A percentile compares a stretch with the other conserved stretches of the same genome.
phyloP scores from a whole-genome alignment of 768 basidiomycete species.

The Thelephora ganbajun region DNA sequence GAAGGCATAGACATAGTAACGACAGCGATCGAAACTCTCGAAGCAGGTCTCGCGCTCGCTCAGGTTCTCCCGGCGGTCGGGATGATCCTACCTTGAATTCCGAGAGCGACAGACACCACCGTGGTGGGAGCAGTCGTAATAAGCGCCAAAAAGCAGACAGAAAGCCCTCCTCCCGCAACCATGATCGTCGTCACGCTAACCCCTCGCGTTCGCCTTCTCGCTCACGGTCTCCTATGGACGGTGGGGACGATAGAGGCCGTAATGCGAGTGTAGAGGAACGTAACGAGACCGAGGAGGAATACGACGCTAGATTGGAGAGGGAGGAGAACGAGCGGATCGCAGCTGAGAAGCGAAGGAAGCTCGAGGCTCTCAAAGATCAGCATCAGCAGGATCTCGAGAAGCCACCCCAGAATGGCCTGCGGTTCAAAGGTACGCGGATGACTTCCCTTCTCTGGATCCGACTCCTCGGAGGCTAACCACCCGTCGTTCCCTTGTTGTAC shows the following conservation, averaged over 20 bases:
- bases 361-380: constrained; percentile 32
- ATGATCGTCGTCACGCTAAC: no score
- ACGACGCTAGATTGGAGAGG: constrained; percentile 51
- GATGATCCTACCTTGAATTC: no score
- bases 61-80: no score
- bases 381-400: constrained; percentile 17
- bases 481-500: not conserved
- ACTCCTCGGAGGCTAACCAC: not conserved
- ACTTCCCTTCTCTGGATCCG: not conserved
- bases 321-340: constrained; percentile 50
- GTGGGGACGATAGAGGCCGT: constrained; percentile 5
- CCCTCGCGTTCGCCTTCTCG: not conserved
- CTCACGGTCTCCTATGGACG: not conserved
- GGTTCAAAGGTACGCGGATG: constrained; percentile 43
- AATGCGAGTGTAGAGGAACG: constrained; percentile 8
- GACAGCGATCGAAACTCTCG: no score
- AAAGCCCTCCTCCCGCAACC: no score
- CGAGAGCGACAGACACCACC: constrained; percentile 1
- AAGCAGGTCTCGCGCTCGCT: no score
- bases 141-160: not conserved
- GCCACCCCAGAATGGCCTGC: constrained; percentile 29
- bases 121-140: not conserved
- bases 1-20: no score
- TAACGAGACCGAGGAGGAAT: constrained; percentile 59
- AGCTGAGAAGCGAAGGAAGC: constrained; percentile 28